phyloP scores from a whole-genome alignment of 2,329 filamentous ascomycete genomes.

The Xylaria digitata region DNA sequence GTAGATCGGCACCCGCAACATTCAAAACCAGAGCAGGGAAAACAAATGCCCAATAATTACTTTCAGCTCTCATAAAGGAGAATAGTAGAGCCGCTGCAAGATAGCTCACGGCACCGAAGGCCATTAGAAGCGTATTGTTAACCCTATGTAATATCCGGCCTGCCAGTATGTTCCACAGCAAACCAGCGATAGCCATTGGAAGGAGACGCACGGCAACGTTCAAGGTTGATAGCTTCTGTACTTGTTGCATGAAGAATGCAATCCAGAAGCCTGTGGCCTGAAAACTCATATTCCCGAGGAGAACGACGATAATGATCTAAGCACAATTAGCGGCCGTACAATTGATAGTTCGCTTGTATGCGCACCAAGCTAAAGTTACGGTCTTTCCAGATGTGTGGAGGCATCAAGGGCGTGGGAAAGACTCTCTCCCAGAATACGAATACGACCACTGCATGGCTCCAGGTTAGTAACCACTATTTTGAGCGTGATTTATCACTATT shows the following conservation, averaged over 20 bases:
- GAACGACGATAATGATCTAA: constrained; percentile 66
- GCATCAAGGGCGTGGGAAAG: constrained; percentile 62
- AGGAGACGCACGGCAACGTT: constrained; percentile 71
- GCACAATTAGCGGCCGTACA: constrained; percentile 18
- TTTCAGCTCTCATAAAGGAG: constrained; percentile 64
- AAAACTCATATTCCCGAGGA: constrained; percentile 73
- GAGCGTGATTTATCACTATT: not conserved
- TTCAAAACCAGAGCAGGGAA: constrained; percentile 71
- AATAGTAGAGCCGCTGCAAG: constrained; percentile 61
- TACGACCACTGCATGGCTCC: constrained; percentile 51
- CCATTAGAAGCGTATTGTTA: constrained; percentile 72
- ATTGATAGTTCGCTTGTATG: constrained; percentile 10
- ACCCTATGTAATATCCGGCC: constrained; percentile 71
- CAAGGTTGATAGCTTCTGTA: constrained; percentile 64
- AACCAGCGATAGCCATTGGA: constrained; percentile 72
- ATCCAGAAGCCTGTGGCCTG: constrained; percentile 71
- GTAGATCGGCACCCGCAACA: constrained; percentile 74
- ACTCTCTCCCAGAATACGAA: constrained; percentile 74
- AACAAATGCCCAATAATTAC: constrained; percentile 72
- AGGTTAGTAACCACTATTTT: not conserved
- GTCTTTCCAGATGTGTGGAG: constrained; percentile 68
- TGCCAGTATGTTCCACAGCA: constrained; percentile 72
- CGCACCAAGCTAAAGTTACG: constrained; percentile 71
- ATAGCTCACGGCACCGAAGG: constrained; percentile 55
- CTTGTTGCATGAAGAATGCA: constrained; percentile 72